Evolutionary conservation across 495 filamentous ascomycete species (phyloP).

Genomic region (Saxophila tyrrhenica): DNA sequence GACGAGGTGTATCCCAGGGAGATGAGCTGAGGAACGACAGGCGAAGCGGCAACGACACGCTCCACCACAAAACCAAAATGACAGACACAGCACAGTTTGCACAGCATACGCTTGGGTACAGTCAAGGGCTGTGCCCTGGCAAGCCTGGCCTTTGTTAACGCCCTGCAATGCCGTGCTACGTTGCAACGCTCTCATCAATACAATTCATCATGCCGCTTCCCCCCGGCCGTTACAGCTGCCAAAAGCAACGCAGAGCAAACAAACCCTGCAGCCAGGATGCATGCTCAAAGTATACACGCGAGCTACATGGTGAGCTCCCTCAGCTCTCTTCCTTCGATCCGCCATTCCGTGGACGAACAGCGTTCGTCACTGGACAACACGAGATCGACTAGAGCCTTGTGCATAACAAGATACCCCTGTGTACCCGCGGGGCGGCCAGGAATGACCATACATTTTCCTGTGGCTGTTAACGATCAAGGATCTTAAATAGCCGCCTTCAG

Average conservation of each 20-base stretch:
- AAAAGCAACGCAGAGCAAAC: not conserved
- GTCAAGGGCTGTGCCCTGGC: constrained; percentile 9
- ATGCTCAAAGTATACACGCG: not conserved
- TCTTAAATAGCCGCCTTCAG: not conserved
- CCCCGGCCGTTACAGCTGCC: not conserved
- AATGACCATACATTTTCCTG: not conserved
- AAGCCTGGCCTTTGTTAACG: not conserved
- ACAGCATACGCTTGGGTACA: constrained; percentile 5
- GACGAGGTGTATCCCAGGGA: not conserved
- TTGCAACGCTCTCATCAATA: not conserved
- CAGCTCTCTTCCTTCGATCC: not conserved
- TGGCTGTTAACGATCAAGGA: not conserved
- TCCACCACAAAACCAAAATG: not conserved
- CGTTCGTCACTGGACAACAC: not conserved
- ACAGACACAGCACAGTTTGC: not conserved
- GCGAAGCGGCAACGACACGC: not conserved
- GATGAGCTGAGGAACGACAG: not conserved
- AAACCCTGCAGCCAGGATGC: not conserved
- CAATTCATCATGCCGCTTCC: not conserved
- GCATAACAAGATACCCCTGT: not conserved
- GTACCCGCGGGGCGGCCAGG: not conserved
- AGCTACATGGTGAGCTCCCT: not conserved
- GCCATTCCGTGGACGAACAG: not conserved
- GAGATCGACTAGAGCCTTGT: not conserved
- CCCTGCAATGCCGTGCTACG: constrained; percentile 6